phyloP scores from a whole-genome alignment of 768 basidiomycete genomes.

The Cyathus striatus region DNA sequence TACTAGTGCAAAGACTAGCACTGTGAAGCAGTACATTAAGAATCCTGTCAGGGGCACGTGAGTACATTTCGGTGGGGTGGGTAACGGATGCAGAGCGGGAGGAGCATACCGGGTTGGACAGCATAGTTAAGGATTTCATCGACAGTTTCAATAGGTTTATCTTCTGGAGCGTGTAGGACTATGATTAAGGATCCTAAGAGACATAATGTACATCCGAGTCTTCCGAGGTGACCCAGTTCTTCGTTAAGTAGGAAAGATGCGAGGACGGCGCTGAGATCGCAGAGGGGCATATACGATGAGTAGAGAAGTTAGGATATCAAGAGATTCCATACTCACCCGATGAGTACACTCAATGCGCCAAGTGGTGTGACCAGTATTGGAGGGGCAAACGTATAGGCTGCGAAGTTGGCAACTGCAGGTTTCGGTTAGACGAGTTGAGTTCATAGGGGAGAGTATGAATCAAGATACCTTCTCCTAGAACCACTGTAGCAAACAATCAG shows the following conservation, averaged over 20 bases:
- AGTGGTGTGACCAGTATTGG: conserved; percentile 97
- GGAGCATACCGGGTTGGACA: conserved; percentile 75
- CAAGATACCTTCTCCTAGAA: conserved; percentile 80
- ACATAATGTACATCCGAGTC: conserved; percentile 65
- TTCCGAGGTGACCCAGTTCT: conserved; percentile 71
- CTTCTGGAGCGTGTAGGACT: conserved; percentile 93
- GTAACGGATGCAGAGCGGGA: neutral
- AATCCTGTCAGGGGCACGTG: conserved; percentile 75
- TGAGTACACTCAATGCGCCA: conserved; percentile 93
- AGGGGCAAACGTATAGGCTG: conserved; percentile 96
- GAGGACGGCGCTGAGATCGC: conserved; percentile 71
- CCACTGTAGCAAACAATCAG: conserved; percentile 58
- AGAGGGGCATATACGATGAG: no score
- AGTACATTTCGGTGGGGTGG: neutral
- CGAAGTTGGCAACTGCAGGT: conserved; percentile 75
- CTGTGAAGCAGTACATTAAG: conserved; percentile 83
- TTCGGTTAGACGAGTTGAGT: conserved; percentile 3
- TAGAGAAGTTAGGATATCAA: neutral
- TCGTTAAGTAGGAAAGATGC: conserved; percentile 92
- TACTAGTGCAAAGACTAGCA: conserved; percentile 72
- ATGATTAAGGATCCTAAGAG: conserved; percentile 5
- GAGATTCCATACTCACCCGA: conserved; percentile 81
- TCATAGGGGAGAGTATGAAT: neutral
- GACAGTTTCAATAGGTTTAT: conserved; percentile 88
- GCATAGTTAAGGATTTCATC: conserved; percentile 92